Evolutionary conservation across 352 stramenopile genomes (phyloP), one percentile per base, ranked within the genome.

Genomic region (Phytophthora vignae): DNA sequence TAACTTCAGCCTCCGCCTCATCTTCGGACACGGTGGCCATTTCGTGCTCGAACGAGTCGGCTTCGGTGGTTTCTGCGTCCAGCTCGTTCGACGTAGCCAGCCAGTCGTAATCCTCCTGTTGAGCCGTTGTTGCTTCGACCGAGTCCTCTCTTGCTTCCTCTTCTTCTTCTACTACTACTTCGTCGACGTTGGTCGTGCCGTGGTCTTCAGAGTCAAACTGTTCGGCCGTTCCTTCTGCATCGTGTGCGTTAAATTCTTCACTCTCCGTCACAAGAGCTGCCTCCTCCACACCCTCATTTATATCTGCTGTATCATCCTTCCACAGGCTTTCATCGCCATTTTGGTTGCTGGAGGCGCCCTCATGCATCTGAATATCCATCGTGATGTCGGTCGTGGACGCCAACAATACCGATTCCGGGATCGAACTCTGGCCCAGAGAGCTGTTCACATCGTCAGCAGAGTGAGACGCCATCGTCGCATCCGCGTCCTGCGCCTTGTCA

Each of bases 311-410:
- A 36, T 60, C 36, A 1, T 19, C 40, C 17, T 17, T 54, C 54
- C 48, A 55, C 9, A 36, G 44, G 46, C 2, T 50, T 5, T 68
- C 55, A 38, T 54, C 40, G 31, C 10, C n/a, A 17, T 48, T 55
- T 10, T 70, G 15, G 40, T 69, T 65, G 15, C 21, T 64, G 12
- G 36, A 15, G 36, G 53, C 3, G 57, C 19, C 53, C 19, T 75
- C 59, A 4, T 73, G 57, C 49, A 71, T 76, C 57, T 88, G 77
- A 66, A 84, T 84, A 49, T 90, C 78, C 58, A 85, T 69, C 0
- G 83, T 87, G 25, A 90, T 83, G 40, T 90, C 82, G n/a, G 73
- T 84, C 10, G 69, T 71, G 5, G 61, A 38, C 11, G 55, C 33
- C 36, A 74, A 57, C 11, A 58, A 27, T 9, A 42, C 44, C 17